These are phyloP conservation scores for Aureobasidium subglaciale DNA, from an alignment of 2,329 filamentous ascomycete genomes.

Conservation along the genomic window DNA sequence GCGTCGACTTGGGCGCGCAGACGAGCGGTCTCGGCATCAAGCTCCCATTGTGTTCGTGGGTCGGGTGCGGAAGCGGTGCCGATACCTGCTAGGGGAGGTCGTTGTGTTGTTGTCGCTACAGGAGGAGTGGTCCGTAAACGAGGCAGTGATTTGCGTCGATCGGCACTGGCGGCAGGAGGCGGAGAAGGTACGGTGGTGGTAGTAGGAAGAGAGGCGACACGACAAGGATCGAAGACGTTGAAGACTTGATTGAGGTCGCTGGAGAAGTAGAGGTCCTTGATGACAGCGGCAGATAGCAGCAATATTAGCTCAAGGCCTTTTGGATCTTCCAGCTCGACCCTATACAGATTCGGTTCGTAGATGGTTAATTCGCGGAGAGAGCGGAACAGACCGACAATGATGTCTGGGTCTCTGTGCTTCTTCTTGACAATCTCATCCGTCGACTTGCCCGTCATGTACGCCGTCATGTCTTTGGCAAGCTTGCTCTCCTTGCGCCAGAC, in stretches of 20 bases:
- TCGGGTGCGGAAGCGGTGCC: constrained; percentile 35
- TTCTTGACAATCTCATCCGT: constrained; percentile 59
- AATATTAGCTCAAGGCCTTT: constrained; percentile 87
- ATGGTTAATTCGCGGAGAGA: constrained; percentile 71
- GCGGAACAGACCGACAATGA: constrained; percentile 84
- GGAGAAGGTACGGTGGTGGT: constrained; percentile 13
- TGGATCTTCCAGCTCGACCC: constrained; percentile 87
- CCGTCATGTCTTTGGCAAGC: constrained; percentile 79
- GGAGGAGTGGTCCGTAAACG: constrained; percentile 23
- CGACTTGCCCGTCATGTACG: constrained; percentile 74
- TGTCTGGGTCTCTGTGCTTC: constrained; percentile 86
- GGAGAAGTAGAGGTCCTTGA: constrained; percentile 54
- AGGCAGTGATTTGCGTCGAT: constrained; percentile 23
- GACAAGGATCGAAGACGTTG: constrained; percentile 54
- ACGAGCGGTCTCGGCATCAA: constrained; percentile 44
- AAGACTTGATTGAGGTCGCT: constrained; percentile 66
- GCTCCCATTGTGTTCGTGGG: constrained; percentile 46
- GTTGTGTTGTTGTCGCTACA: not conserved
- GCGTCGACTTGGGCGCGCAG: constrained; percentile 37
- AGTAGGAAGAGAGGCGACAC: constrained; percentile 22
- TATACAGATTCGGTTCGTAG: constrained; percentile 85
- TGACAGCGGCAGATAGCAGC: constrained; percentile 52
- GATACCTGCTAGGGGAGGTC: constrained; percentile 1
- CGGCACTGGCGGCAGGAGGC: constrained; percentile 19
- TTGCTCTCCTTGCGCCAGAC: constrained; percentile 85